Evolutionary conservation across 768 basidiomycete genomes (phyloP).

Genomic region (Kwoniella dendrophila): DNA sequence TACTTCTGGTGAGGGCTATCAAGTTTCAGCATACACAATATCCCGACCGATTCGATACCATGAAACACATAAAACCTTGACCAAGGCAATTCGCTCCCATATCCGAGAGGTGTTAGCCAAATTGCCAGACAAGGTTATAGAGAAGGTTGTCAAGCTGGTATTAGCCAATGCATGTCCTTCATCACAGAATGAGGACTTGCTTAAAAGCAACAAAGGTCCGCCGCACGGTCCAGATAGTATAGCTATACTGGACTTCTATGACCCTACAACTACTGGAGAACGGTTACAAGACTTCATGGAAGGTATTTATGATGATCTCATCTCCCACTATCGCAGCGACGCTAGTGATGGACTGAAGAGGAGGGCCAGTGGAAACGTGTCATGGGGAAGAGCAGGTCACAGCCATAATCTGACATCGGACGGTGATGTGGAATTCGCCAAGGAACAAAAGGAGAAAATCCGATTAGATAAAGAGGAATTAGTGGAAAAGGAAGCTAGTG

Average conservation of each 20-base stretch:
- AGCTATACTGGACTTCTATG: slow-evolving; percentile 44
- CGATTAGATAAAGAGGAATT: slow-evolving; percentile 47
- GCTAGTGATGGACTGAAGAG: slow-evolving; percentile 28
- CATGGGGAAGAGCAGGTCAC: slow-evolving; percentile 38
- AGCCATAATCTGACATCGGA: slow-evolving; percentile 12
- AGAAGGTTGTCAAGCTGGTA: slow-evolving; percentile 44
- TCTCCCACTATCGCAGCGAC: slow-evolving; percentile 49
- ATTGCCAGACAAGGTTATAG: slow-evolving; percentile 49
- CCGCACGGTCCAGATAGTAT: slow-evolving; percentile 7
- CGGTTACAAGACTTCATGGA: slow-evolving; percentile 73
- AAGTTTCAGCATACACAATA: slow-evolving; percentile 52
- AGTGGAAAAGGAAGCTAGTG: slow-evolving; percentile 61
- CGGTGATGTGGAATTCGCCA: slow-evolving; percentile 55
- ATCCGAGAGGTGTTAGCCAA: slow-evolving; percentile 45
- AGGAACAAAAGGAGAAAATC: slow-evolving; percentile 52
- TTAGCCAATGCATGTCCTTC: slow-evolving; percentile 24
- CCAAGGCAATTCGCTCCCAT: slow-evolving; percentile 44
- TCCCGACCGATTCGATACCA: slow-evolving; percentile 45
- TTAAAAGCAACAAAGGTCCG: slow-evolving; percentile 41
- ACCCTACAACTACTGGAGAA: slow-evolving; percentile 58
- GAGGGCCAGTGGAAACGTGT: slow-evolving; percentile 35
- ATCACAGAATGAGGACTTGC: slow-evolving; percentile 35
- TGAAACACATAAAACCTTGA: slow-evolving; percentile 51
- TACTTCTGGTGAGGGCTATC: slow-evolving; percentile 41
- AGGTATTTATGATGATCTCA: slow-evolving; percentile 67